These are phyloP conservation scores for Leptographium flavum DNA, from an alignment of 2,329 filamentous ascomycete species.

Conservation along the genomic window DNA sequence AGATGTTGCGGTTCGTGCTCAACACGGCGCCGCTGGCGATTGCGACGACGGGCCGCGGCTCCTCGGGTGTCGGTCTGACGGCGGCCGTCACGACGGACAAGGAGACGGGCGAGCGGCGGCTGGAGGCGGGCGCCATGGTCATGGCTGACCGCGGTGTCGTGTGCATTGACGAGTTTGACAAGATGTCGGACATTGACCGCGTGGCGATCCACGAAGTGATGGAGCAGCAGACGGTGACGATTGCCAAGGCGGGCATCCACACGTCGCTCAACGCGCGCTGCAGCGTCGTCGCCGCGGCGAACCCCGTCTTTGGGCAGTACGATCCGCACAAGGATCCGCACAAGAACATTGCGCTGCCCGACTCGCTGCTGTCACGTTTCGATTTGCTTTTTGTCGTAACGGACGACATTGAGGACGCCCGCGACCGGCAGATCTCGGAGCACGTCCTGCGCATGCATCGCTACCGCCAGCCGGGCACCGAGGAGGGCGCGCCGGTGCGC, in stretches of 20 bases:
- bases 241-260: conserved; percentile 96
- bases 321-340: conserved; percentile 97
- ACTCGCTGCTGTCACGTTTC: conserved; percentile 94
- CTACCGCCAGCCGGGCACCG: conserved; percentile 80
- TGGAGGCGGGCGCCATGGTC: conserved; percentile 98
- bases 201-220: conserved; percentile 99
- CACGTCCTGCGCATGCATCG: conserved; percentile 95
- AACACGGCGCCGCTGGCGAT: conserved; percentile 95
- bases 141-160: conserved; percentile 93
- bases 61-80: conserved; percentile 93
- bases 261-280: conserved; percentile 93
- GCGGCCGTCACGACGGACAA: conserved; percentile 94
- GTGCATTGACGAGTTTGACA: conserved; percentile 98
- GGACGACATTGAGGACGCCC: conserved; percentile 90
- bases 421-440: conserved; percentile 84
- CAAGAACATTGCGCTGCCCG: conserved; percentile 93
- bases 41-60: conserved; percentile 90
- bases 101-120: conserved; percentile 84
- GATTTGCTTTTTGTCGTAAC: conserved; percentile 96
- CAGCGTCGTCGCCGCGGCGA: conserved; percentile 90
- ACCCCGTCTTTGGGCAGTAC: conserved; percentile 96
- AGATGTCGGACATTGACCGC: conserved; percentile 97
- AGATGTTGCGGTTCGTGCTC: conserved; percentile 87
- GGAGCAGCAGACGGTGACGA: conserved; percentile 99
- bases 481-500: conserved; percentile 87